phyloP scores from a whole-genome alignment of 208 protist genomes.

The Wallacemonas rigidus region DNA sequence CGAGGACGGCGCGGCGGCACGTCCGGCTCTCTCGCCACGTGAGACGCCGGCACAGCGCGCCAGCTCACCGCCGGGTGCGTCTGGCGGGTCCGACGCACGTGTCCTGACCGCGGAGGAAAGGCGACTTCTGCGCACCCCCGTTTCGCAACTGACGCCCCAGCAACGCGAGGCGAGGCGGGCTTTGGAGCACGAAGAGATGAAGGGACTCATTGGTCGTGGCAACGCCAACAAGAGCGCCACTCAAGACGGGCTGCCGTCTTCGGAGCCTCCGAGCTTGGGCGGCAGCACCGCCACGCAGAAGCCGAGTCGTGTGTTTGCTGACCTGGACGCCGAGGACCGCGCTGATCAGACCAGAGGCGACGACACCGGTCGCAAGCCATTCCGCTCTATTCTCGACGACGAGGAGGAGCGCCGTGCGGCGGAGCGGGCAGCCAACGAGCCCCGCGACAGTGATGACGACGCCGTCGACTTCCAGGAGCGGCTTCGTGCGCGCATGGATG shows the following conservation, averaged over 20 bases:
- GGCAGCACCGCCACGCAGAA: conserved; percentile 10
- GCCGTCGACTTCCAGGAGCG: conserved; percentile 19
- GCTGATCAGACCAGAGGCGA: background rate
- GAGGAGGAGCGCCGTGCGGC: conserved; percentile 1
- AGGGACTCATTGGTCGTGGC: conserved; percentile 15
- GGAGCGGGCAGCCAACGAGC: conserved; percentile 13
- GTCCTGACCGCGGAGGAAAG: background rate
- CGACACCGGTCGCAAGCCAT: background rate
- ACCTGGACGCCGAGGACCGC: background rate
- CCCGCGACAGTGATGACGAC: conserved; percentile 20
- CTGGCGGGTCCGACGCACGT: background rate
- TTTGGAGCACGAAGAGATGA: conserved; percentile 30
- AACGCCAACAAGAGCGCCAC: background rate
- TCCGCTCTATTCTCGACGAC: conserved; percentile 10
- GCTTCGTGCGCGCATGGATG: conserved; percentile 24
- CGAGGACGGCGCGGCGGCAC: background rate
- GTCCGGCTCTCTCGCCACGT: too few relatives aligned
- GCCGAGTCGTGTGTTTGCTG: background rate
- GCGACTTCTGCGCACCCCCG: conserved; percentile 3
- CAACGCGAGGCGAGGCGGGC: conserved; percentile 13
- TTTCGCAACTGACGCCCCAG: conserved; percentile 13
- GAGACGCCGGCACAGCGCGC: too few relatives aligned
- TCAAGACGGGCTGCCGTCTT: background rate
- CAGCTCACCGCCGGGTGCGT: background rate
- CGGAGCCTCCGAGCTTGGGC: background rate